Conservation (phyloP, 1,284 basidiomycete genomes). For the Microbotryum lychnidis-dioicae region DNA sequence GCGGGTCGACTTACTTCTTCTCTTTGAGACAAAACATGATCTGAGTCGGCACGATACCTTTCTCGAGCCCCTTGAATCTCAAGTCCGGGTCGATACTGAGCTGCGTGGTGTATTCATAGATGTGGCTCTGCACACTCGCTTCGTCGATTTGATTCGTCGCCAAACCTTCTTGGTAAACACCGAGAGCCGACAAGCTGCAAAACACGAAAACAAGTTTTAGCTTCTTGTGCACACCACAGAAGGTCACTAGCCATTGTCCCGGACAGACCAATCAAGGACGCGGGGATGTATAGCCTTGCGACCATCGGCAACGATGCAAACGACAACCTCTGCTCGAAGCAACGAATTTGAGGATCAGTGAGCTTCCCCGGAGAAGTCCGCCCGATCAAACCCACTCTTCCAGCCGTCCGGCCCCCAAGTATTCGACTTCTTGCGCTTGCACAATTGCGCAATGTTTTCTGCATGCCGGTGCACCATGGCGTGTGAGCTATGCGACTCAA, state of each 20-base stretch:
- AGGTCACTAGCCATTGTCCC: conserved; percentile 43
- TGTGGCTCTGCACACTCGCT: conserved; percentile 74
- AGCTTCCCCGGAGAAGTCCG: neutral
- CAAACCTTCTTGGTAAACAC: conserved; percentile 55
- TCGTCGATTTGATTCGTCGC: conserved; percentile 88
- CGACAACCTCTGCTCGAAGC: conserved; percentile 58
- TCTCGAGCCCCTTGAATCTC: conserved; percentile 89
- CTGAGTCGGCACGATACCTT: conserved; percentile 82
- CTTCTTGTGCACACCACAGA: conserved; percentile 67
- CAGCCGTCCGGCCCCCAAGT: conserved; percentile 95
- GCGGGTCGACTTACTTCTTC: conserved; percentile 48
- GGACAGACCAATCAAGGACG: conserved; percentile 70
- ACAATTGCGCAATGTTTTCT: conserved; percentile 56
- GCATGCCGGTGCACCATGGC: conserved; percentile 16
- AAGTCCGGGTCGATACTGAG: conserved; percentile 80
- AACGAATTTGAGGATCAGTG: neutral
- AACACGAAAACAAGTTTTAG: conserved; percentile 39
- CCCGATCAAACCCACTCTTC: conserved; percentile 62
- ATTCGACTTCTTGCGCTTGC: conserved; percentile 83
- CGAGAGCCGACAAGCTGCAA: conserved; percentile 51
- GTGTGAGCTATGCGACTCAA: too few species aligned
- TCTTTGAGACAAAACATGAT: conserved; percentile 78
- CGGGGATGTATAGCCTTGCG: conserved; percentile 85
- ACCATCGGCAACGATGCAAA: conserved; percentile 92
- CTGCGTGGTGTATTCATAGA: conserved; percentile 92